phyloP scores from a whole-genome alignment of 495 filamentous ascomycete genomes.

The Letharia columbiana region DNA sequence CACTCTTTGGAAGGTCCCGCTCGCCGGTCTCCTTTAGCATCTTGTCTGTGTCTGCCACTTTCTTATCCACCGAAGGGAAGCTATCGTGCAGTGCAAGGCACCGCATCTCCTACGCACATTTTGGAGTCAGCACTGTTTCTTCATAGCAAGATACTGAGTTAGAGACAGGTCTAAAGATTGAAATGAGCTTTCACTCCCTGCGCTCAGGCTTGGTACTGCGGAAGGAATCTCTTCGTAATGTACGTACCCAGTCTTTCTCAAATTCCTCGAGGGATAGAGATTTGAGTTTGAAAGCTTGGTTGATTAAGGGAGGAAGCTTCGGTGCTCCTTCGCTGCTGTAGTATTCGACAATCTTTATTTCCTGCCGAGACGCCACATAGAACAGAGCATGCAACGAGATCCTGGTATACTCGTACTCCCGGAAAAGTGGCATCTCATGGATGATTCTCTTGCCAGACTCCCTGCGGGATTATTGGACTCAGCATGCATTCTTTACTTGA shows the following conservation, averaged over 20 bases:
- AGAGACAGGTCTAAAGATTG: background rate
- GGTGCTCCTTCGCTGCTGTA: constrained; percentile 1
- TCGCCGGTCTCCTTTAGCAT: background rate
- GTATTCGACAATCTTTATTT: constrained; percentile 2
- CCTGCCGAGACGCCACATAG: background rate
- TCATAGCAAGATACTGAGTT: background rate
- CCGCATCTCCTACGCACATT: background rate
- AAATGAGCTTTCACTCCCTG: background rate
- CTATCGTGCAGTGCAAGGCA: background rate
- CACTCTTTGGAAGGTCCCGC: background rate
- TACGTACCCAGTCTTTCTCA: background rate
- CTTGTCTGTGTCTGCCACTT: background rate
- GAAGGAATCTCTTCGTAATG: background rate
- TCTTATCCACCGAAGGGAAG: background rate
- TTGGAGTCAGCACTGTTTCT: background rate
- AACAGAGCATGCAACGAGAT: background rate
- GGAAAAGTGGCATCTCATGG: constrained; percentile 4
- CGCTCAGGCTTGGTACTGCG: background rate
- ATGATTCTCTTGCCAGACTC: constrained; percentile 3
- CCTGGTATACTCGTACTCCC: constrained; percentile 7
- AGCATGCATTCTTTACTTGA: background rate
- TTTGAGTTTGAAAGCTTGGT: background rate
- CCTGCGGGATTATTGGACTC: background rate
- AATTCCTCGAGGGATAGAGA: background rate
- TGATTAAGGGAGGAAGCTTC: background rate